Evolutionary conservation across 2,329 filamentous ascomycete species (phyloP).

Genomic region (Arthroderma sp.): DNA sequence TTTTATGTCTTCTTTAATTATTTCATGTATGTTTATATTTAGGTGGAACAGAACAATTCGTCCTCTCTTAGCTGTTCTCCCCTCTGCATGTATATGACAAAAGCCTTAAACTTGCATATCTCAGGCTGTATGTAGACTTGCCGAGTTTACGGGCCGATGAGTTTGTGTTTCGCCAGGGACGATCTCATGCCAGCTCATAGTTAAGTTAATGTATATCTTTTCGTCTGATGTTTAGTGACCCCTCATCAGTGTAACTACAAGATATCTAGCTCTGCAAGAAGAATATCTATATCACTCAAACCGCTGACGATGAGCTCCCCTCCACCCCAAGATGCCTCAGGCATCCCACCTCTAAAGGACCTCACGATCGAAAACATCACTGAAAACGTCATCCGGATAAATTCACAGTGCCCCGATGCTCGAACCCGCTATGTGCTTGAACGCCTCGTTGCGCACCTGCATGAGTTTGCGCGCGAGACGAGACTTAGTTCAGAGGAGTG

Average conservation of each 20-base stretch:
- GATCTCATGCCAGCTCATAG: too few relatives aligned
- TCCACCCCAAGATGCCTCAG: slow-evolving; percentile 17
- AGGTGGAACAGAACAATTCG: background rate
- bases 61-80: background rate
- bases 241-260: too few relatives aligned
- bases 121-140: too few relatives aligned
- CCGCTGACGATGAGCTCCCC: background rate
- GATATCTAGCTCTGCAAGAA: too few relatives aligned
- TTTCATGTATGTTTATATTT: background rate
- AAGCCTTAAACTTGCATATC: too few relatives aligned
- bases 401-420: slow-evolving; percentile 52
- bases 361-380: slow-evolving; percentile 21
- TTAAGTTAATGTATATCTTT: too few relatives aligned
- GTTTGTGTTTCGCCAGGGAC: too few relatives aligned
- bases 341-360: slow-evolving; percentile 23
- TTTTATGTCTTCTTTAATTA: too few relatives aligned
- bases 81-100: too few relatives aligned
- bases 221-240: too few relatives aligned
- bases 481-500: slow-evolving; percentile 63
- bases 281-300: too few relatives aligned
- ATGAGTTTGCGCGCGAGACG: slow-evolving; percentile 72
- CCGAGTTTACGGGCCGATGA: too few relatives aligned
- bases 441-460: slow-evolving; percentile 60
- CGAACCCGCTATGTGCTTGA: slow-evolving; percentile 61
- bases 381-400: slow-evolving; percentile 46